Percentiles rank a stretch among this genome's conserved stretches.
These are phyloP conservation scores for Kwoniella bestiolae DNA, from an alignment of 768 basidiomycete species.

Conservation along the genomic window DNA sequence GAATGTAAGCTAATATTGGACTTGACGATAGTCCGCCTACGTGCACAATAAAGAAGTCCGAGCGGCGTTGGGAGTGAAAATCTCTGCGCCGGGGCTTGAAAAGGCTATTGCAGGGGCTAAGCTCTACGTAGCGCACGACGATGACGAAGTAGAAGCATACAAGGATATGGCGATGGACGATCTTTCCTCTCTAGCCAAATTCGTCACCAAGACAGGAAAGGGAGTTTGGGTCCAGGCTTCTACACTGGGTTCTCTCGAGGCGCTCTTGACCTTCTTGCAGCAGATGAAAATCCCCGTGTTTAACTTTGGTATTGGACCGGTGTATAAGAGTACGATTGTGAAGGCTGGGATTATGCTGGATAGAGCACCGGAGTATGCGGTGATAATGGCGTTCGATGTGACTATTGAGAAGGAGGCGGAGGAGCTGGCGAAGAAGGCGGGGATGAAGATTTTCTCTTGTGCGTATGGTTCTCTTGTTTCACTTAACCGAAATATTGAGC, in stretches of 20 bases:
- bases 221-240: slow-evolving; percentile 98
- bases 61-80: slow-evolving; percentile 94
- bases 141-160: slow-evolving; percentile 94
- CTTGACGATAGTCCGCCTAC: slow-evolving; percentile 92
- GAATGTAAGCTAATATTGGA: too few species aligned
- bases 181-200: slow-evolving; percentile 81
- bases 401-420: slow-evolving; percentile 91
- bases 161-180: slow-evolving; percentile 97
- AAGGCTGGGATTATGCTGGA: slow-evolving; percentile 91
- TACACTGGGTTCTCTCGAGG: slow-evolving; percentile 95
- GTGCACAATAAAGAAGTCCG: slow-evolving; percentile 98
- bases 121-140: slow-evolving; percentile 86
- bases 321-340: slow-evolving; percentile 94
- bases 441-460: slow-evolving; percentile 94
- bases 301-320: slow-evolving; percentile 95
- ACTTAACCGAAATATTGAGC: background rate
- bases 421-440: slow-evolving; percentile 87
- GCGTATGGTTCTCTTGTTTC: slow-evolving; percentile 30
- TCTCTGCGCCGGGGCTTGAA: slow-evolving; percentile 91
- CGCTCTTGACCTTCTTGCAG: slow-evolving; percentile 92
- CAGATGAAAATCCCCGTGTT: slow-evolving; percentile 95
- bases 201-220: slow-evolving; percentile 90
- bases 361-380: slow-evolving; percentile 90
- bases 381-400: slow-evolving; percentile 96
- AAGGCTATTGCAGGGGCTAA: slow-evolving; percentile 98